Evolutionary conservation across 306 rosid species (phyloP).

Genomic region (Elaeagnus macrophylla): DNA sequence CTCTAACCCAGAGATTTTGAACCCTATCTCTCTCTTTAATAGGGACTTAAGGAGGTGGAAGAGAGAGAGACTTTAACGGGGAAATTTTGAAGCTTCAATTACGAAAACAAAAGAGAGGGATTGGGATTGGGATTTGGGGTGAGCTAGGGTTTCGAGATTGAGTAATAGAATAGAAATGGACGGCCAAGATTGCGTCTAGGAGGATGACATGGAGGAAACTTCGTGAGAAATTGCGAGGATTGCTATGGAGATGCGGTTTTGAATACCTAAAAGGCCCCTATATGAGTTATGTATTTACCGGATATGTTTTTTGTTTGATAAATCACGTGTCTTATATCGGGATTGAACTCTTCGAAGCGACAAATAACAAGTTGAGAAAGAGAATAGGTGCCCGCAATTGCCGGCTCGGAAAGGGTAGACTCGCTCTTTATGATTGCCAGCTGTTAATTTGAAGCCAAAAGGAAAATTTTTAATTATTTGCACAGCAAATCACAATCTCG

Average conservation of each 20-base stretch:
- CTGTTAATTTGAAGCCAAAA: slow-evolving; percentile 11
- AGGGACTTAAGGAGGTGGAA: not conserved
- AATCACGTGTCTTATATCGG: slow-evolving; percentile 14
- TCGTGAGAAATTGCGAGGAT: slow-evolving; percentile 44
- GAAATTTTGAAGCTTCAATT: slow-evolving; percentile 19
- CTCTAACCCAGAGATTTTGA: not conserved
- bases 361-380: slow-evolving; percentile 16
- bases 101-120: not conserved
- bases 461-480: not conserved
- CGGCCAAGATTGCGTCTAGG: slow-evolving; percentile 34
- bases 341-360: not conserved
- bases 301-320: not conserved
- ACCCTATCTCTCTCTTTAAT: not conserved
- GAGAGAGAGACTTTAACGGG: slow-evolving; percentile 17
- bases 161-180: slow-evolving; percentile 24
- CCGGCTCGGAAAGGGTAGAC: slow-evolving; percentile 22
- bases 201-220: slow-evolving; percentile 28
- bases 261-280: not conserved
- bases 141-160: slow-evolving; percentile 65
- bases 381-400: slow-evolving; percentile 29
- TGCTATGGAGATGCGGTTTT: not conserved
- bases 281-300: not conserved
- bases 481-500: not conserved
- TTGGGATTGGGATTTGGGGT: not conserved
- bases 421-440: slow-evolving; percentile 26